Conservation (phyloP, 2,329 filamentous ascomycete species). For the Cercospora nicotianae region DNA sequence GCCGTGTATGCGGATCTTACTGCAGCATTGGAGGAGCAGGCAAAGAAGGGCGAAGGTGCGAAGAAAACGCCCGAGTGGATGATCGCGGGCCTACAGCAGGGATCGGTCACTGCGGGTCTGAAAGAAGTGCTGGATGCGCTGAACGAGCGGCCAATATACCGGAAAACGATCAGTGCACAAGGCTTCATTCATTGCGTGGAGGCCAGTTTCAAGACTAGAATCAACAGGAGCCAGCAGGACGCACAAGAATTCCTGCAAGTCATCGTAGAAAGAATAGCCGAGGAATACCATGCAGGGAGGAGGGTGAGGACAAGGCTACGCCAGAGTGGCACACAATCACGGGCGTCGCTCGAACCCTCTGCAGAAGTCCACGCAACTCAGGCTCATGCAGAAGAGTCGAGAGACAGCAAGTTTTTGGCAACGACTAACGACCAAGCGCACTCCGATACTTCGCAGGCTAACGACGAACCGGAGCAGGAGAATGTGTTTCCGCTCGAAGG, state of each 20-base stretch:
- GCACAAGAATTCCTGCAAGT: constrained; percentile 97
- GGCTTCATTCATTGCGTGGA: constrained; percentile 82
- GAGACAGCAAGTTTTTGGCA: constrained; percentile 25
- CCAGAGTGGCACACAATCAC: constrained; percentile 9
- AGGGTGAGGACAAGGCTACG: constrained; percentile 65
- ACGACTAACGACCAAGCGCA: constrained; percentile 7
- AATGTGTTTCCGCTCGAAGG: constrained; percentile 91
- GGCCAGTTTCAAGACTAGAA: constrained; percentile 80
- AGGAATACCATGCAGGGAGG: constrained; percentile 87
- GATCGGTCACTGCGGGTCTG: constrained; percentile 78
- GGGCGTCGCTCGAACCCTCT: background rate
- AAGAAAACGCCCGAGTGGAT: constrained; percentile 47
- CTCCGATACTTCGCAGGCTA: constrained; percentile 24
- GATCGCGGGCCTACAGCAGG: constrained; percentile 67
- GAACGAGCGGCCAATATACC: constrained; percentile 90
- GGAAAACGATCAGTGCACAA: constrained; percentile 88
- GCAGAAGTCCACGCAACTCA: background rate
- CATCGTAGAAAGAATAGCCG: constrained; percentile 84
- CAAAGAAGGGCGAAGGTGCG: constrained; percentile 53
- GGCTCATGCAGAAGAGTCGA: constrained; percentile 9
- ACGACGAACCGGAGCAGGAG: constrained; percentile 45
- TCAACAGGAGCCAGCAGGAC: constrained; percentile 94
- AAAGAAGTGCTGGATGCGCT: constrained; percentile 91
- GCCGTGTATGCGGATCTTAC: constrained; percentile 68
- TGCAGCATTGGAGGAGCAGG: constrained; percentile 59